phyloP scores from a whole-genome alignment of 345 rosid genomes.

The Populus deltoides region DNA sequence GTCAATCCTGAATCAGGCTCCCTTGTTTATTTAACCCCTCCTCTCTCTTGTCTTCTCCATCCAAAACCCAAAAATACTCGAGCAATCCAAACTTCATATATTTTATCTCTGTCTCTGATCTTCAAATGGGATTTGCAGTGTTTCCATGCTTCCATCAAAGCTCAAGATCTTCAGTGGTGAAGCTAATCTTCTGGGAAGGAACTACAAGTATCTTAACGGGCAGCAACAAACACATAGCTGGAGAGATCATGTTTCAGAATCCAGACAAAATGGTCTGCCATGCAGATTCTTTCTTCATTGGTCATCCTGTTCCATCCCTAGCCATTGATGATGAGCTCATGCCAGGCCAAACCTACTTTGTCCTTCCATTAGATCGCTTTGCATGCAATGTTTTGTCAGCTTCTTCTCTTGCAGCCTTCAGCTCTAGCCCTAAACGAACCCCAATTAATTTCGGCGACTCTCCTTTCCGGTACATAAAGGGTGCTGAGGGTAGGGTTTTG shows the following conservation, averaged over 20 bases:
- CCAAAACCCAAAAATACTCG: not conserved
- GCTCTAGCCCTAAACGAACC: slow-evolving; percentile 33
- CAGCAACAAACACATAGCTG: slow-evolving; percentile 56
- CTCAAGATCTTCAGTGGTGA: slow-evolving; percentile 21
- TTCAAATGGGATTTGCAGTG: slow-evolving; percentile 44
- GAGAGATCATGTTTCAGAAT: slow-evolving; percentile 85
- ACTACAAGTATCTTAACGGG: slow-evolving; percentile 44
- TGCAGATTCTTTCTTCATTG: slow-evolving; percentile 91
- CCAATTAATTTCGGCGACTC: slow-evolving; percentile 41
- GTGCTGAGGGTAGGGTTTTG: slow-evolving; percentile 17
- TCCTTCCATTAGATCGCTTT: slow-evolving; percentile 72
- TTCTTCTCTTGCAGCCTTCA: slow-evolving; percentile 57
- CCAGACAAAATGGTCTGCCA: slow-evolving; percentile 78
- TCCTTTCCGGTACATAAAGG: slow-evolving; percentile 22
- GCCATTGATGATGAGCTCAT: slow-evolving; percentile 62
- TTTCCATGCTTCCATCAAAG: slow-evolving; percentile 38
- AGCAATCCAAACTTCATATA: no score
- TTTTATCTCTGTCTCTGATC: slow-evolving; percentile 10
- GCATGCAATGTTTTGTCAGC: slow-evolving; percentile 47
- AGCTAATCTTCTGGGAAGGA: slow-evolving; percentile 64
- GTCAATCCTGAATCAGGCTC: slow-evolving; percentile 14
- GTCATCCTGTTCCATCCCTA: slow-evolving; percentile 64
- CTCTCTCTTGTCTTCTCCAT: not conserved
- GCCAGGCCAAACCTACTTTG: slow-evolving; percentile 72
- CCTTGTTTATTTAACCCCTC: not conserved